phyloP scores from a whole-genome alignment of 192 early-diverging fungal genomes.

The Backusella psychrophila region DNA sequence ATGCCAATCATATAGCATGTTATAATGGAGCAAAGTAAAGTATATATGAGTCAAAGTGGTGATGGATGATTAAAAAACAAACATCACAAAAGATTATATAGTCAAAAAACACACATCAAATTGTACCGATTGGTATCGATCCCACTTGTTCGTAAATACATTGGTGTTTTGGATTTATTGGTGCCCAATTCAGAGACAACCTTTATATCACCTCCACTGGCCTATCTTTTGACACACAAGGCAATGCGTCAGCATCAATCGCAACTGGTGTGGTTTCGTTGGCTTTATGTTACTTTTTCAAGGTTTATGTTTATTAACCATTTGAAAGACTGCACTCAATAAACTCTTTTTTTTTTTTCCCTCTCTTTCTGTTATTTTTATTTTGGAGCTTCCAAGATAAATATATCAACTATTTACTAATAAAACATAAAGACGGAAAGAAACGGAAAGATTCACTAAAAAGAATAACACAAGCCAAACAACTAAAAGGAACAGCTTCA shows the following conservation, averaged over 20 bases:
- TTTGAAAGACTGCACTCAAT: slow-evolving; percentile 1
- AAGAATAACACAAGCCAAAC: slow-evolving; percentile 48
- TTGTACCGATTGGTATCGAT: slow-evolving; percentile 59
- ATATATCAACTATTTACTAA: too few species aligned
- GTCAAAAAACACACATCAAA: slow-evolving; percentile 30
- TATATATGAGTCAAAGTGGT: not conserved
- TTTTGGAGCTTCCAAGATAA: too few species aligned
- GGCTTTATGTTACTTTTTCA: slow-evolving; percentile 82
- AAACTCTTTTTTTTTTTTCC: not conserved
- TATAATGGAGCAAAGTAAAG: slow-evolving; percentile 67
- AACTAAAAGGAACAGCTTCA: slow-evolving; percentile 19
- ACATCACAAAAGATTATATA: not conserved
- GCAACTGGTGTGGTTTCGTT: slow-evolving; percentile 94
- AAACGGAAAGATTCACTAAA: slow-evolving; percentile 22
- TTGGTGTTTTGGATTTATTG: slow-evolving; percentile 51
- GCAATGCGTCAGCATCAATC: slow-evolving; percentile 82
- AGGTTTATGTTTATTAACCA: slow-evolving; percentile 90
- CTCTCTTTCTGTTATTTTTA: not conserved
- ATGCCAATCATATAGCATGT: slow-evolving; percentile 83
- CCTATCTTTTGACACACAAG: slow-evolving; percentile 51
- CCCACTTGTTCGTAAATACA: slow-evolving; percentile 55
- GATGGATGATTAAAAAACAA: too few species aligned
- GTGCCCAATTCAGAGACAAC: not conserved
- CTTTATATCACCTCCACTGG: slow-evolving; percentile 57
- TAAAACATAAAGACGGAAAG: not conserved